These are phyloP conservation scores for Claviceps paspali DNA, from an alignment of 2,329 filamentous ascomycete genomes.

Conservation along the genomic window DNA sequence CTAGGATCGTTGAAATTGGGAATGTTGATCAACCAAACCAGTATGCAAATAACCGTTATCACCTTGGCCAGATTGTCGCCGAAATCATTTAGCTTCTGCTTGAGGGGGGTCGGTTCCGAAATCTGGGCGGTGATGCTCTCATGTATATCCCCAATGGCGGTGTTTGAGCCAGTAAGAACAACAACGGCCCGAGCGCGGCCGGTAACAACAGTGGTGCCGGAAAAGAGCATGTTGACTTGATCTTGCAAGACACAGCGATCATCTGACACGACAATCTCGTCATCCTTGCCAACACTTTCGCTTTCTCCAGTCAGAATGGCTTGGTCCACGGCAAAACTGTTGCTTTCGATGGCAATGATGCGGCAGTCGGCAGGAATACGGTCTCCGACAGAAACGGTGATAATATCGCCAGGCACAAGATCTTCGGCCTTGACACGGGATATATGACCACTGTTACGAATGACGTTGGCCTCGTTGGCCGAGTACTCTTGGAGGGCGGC, in stretches of 20 bases:
- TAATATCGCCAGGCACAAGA: slow-evolving; percentile 83
- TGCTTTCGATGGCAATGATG: slow-evolving; percentile 80
- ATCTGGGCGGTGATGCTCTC: slow-evolving; percentile 98
- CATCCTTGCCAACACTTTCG: slow-evolving; percentile 86
- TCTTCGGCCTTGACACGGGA: slow-evolving; percentile 89
- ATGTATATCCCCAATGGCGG: slow-evolving; percentile 95
- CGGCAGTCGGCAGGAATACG: slow-evolving; percentile 92
- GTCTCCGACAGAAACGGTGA: slow-evolving; percentile 79
- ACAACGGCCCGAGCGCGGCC: slow-evolving; percentile 86
- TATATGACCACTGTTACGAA: slow-evolving; percentile 64
- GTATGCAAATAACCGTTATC: slow-evolving; percentile 88
- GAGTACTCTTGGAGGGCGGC: slow-evolving; percentile 97
- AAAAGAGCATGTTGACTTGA: slow-evolving; percentile 95
- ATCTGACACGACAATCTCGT: slow-evolving; percentile 50
- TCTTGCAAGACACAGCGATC: slow-evolving; percentile 87
- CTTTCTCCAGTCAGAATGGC: slow-evolving; percentile 95
- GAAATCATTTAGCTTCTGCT: slow-evolving; percentile 98
- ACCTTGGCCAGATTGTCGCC: slow-evolving; percentile 94
- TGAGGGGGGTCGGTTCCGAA: slow-evolving; percentile 88
- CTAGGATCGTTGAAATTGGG: slow-evolving; percentile 91
- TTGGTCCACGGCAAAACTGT: slow-evolving; percentile 93
- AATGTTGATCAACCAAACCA: slow-evolving; percentile 98
- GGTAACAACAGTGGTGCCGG: slow-evolving; percentile 90
- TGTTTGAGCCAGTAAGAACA: slow-evolving; percentile 74
- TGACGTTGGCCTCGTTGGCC: slow-evolving; percentile 88